Evolutionary conservation across 2,329 filamentous ascomycete species (phyloP).

Genomic region (Trichoderma lentiforme): DNA sequence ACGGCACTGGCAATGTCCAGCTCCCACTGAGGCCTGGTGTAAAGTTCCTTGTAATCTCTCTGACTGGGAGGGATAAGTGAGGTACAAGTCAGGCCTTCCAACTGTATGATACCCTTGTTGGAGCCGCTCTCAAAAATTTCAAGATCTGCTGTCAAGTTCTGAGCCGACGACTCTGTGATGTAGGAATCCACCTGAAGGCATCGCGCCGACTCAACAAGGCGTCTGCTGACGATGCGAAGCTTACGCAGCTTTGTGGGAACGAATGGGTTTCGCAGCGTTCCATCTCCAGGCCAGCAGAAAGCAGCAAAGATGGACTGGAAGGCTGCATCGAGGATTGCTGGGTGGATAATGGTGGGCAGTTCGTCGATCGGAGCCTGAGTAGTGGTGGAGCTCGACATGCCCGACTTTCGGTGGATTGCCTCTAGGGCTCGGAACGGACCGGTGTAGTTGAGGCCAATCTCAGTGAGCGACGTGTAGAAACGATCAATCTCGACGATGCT

Average conservation of each 20-base stretch:
- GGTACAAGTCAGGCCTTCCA: not conserved
- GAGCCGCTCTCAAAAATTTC: not conserved
- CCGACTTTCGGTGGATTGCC: not conserved
- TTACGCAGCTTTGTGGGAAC: not conserved
- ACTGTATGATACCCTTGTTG: not conserved
- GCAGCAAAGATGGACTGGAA: not conserved
- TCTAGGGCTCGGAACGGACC: conserved; percentile 23
- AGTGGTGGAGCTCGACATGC: not conserved
- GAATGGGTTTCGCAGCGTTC: not conserved
- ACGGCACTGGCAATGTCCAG: not conserved
- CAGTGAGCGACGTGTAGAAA: conserved; percentile 22
- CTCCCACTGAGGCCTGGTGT: not conserved
- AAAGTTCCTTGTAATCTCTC: not conserved
- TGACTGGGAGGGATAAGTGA: not conserved
- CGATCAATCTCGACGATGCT: conserved; percentile 21
- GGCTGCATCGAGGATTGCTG: not conserved
- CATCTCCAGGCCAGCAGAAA: not conserved
- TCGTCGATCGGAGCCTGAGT: not conserved
- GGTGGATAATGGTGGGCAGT: not conserved
- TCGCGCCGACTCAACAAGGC: not conserved
- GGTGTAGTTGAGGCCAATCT: conserved; percentile 22
- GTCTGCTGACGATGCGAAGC: not conserved
- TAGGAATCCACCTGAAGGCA: not conserved
- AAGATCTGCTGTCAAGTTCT: not conserved
- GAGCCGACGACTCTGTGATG: not conserved